Percentiles rank a stretch among this genome's conserved stretches.
These are phyloP conservation scores for Quercus phellos DNA, from an alignment of 331 rosid species.

Conservation along the genomic window DNA sequence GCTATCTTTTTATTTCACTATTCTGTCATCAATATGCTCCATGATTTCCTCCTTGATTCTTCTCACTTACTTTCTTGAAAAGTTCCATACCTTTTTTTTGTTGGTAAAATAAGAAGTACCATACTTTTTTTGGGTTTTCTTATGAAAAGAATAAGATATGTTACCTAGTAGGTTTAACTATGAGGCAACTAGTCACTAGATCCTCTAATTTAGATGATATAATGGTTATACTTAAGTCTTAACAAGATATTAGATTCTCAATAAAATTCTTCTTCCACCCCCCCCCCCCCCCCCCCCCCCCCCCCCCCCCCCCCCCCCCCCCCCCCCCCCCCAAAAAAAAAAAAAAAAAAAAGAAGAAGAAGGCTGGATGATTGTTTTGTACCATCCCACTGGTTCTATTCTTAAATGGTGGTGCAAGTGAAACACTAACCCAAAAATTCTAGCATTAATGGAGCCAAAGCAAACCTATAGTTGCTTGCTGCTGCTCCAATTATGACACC, in stretches of 20 bases:
- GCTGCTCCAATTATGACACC: too few relatives aligned
- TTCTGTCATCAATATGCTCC: neutral
- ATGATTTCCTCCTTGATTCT: neutral
- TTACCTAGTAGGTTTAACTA: neutral
- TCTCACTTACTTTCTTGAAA: neutral
- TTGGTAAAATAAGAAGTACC: neutral
- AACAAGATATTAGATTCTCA: neutral
- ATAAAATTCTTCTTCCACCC: neutral
- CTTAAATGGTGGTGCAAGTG: neutral
- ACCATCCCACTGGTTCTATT: neutral
- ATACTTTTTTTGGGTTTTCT: neutral
- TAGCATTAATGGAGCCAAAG: neutral
- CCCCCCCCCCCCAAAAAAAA: too few relatives aligned
- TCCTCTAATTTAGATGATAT: neutral
- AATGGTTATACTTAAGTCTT: neutral
- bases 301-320: too few relatives aligned
- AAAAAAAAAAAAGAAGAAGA: neutral
- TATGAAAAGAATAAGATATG: neutral
- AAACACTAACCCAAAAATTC: neutral
- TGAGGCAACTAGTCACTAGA: neutral
- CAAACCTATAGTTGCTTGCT: neutral
- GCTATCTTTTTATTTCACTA: neutral
- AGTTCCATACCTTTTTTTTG: neutral
- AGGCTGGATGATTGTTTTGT: neutral
- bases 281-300: too few relatives aligned